Evolutionary conservation across 2,329 filamentous ascomycete species (phyloP), one percentile per base, ranked within the genome.

Genomic region (Dendryphion nanum): DNA sequence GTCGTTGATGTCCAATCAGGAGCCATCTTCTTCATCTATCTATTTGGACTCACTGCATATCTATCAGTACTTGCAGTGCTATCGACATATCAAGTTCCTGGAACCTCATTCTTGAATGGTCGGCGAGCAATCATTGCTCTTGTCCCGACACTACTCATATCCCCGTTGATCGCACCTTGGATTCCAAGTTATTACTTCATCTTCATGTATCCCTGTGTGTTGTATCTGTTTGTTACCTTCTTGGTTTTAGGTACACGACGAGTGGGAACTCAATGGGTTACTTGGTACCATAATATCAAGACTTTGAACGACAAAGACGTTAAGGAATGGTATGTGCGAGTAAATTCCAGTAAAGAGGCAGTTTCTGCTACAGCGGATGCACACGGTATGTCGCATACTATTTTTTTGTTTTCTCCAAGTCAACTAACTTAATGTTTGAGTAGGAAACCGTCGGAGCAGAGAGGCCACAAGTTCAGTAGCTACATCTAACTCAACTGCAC

Each of bases 1-100:
- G 67, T 71, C 19, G 63, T 68, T 2, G 64, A 44, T 4, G 47
- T 71, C 15, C 65, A 66, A 8, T 61, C 69, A 2, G 80, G 73
- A 6, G 72, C 79, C 8, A 67, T 81, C 10, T 83, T 81, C 53
- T 73, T 78, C 42, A 72, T 80, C 32, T 83, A 83, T 44, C 66
- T 82, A 2, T 59, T 81, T 21, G 69, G 71, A 17, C 61, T 83
- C 29, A 78, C 79, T 5, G 72, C 76, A 2, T 83, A 82, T 51
- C 70, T 83, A 26, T 76, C 76, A 13, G 57, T 78, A 1, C 68
- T 83, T 30, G 78, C 78, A 34, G 70, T 65, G 7, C 54, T 68
- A 13, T 62, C 61, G 3, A 65, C 61, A 12, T 68, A 57, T 34
- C 61, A 79, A 42, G 72, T 78, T 39, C 73, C 71, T 0, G 74